Percentiles rank a stretch among this genome's conserved stretches.
Evolutionary conservation across 176 grass and related monocot genomes (phyloP).

Genomic region (Juncus effusus): DNA sequence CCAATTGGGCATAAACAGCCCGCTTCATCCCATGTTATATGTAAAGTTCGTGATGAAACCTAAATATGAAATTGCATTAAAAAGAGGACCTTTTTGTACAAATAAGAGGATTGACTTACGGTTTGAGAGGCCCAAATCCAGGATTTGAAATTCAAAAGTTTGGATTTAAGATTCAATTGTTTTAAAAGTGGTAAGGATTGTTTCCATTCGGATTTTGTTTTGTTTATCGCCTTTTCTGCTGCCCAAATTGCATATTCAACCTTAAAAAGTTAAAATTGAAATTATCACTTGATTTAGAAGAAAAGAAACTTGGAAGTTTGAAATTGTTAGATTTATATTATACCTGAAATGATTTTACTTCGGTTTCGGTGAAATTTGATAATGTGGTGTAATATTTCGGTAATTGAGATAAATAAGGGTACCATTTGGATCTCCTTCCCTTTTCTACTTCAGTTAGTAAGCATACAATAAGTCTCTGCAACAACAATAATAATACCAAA

Average conservation of each 20-base stretch:
- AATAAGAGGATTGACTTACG: conserved; percentile 37
- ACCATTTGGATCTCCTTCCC: conserved; percentile 67
- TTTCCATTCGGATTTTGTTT: conserved; percentile 66
- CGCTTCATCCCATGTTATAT: conserved; percentile 92
- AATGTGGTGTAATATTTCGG: conserved; percentile 65
- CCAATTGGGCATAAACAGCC: conserved; percentile 85
- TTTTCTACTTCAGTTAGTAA: conserved; percentile 77
- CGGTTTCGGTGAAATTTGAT: conserved; percentile 59
- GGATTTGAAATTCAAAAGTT: conserved; percentile 65
- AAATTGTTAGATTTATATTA: conserved; percentile 28
- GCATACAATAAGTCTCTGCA: conserved; percentile 61
- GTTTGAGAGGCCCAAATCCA: conserved; percentile 89
- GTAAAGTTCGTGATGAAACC: conserved; percentile 87
- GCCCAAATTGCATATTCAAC: conserved; percentile 78
- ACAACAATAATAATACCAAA: conserved; percentile 15
- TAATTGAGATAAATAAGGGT: conserved; percentile 73
- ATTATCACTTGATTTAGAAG: conserved; percentile 11
- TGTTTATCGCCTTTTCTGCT: conserved; percentile 53
- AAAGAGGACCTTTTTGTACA: conserved; percentile 5
- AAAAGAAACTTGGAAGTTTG: conserved; percentile 1
- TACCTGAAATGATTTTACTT: conserved; percentile 89
- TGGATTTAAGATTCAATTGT: conserved; percentile 59
- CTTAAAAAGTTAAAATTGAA: conserved; percentile 29
- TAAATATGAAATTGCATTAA: conserved; percentile 25
- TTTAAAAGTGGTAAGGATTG: conserved; percentile 40